Evolutionary conservation across 108 stramenopile species (phyloP), one percentile per base, ranked within the genome.

Genomic region (Nitzschia inconspicua): DNA sequence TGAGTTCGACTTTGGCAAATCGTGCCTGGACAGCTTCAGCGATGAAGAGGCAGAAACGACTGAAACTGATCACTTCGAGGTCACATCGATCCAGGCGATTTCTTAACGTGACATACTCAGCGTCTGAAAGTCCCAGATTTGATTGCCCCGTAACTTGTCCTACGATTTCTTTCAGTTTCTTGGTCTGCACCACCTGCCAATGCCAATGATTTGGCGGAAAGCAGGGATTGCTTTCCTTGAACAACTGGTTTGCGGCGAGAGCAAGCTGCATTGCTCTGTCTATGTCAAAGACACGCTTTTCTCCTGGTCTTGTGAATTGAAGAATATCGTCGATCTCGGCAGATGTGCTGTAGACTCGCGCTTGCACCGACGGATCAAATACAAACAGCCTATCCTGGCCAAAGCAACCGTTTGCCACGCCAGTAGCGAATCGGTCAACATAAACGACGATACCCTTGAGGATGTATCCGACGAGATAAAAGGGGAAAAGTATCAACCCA

Each of bases 31-130:
- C 35, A 16, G 68, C 77, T 24, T 78, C 72, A 36, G 65, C 64
- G 48, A 78, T 50, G 36, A 65, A 66, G 13, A 78, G 26, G 47
- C 72, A 78, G 32, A 73, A 73, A 39, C 72, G 61, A 48, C 72
- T 74, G 53, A 61, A 74, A 41, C 68, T 37, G 35, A 53, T 10
- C 42, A 68, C 14, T 39, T 39, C 13, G 11, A 14, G 37, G 11
- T 39, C 37, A n/a, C n/a, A 39, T 14, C 37, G 11, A 39, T 39
- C 37, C 11, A 39, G n/a, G 11, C 37, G 37, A 39, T 39, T 39
- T 11, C 11, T 39, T 11, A 39, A n/a, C n/a, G 37, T 39, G 11
- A n/a, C n/a, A 39, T 14, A 39, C 37, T 39, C 37, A 14, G 37
- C n/a, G 37, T 11, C n/a, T 39, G 37, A 14, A 39, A 39, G 37